Conservation (phyloP, 805 yeast genomes). For the Candida ovalis region DNA sequence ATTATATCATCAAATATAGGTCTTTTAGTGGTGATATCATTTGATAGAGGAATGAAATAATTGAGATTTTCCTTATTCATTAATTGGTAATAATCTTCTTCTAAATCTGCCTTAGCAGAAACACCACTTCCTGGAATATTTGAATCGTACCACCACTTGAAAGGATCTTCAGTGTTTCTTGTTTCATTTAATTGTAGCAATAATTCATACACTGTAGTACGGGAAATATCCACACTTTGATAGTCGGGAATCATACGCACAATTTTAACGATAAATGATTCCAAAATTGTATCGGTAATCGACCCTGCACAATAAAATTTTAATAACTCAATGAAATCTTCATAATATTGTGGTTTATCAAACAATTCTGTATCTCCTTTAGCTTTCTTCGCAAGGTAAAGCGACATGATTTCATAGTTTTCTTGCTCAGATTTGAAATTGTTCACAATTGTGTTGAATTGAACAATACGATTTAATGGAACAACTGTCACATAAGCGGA, state of each 20-base stretch:
- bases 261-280: conserved; percentile 45
- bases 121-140: conserved; percentile 41
- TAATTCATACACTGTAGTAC: conserved; percentile 51
- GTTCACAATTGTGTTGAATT: conserved; percentile 31
- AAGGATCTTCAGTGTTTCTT: conserved; percentile 42
- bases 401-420: conserved; percentile 25
- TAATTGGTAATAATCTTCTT: conserved; percentile 38
- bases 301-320: conserved; percentile 57
- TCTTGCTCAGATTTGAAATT: conserved; percentile 23
- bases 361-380: neutral
- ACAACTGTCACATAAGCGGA: conserved; percentile 42
- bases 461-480: conserved; percentile 37
- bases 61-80: conserved; percentile 20
- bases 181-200: conserved; percentile 32
- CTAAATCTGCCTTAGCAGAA: conserved; percentile 40
- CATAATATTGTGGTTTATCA: conserved; percentile 28
- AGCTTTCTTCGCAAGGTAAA: conserved; percentile 15
- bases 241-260: conserved; percentile 30
- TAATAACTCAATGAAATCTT: conserved; percentile 42
- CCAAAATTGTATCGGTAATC: conserved; percentile 41
- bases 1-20: conserved; percentile 43
- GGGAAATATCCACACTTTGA: conserved; percentile 43
- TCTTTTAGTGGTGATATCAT: conserved; percentile 28
- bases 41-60: conserved; percentile 12
- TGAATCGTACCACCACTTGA: conserved; percentile 44